Base-by-base conservation (phyloP, 768 basidiomycete species). In the Serendipita indica region DNA sequence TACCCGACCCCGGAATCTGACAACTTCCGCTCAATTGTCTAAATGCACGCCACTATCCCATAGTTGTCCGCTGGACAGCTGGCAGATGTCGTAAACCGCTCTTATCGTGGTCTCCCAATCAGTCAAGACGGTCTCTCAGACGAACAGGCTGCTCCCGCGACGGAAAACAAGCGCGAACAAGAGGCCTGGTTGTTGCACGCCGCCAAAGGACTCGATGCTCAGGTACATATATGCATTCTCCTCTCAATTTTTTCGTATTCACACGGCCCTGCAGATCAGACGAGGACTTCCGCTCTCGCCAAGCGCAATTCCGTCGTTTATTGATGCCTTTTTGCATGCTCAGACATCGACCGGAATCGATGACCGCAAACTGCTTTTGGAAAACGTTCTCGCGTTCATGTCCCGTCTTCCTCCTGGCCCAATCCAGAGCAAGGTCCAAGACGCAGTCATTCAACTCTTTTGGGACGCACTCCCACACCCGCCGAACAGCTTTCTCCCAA, bases 381-480 rank as follows among this genome's bases (percentile, higher is more conserved):
- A 88, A 69, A 77, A 78, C 43, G 60, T 79, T 5, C 67, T 88
- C 52, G 70, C 74, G 18, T 62, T 79, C 32, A 82, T 87, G 82
- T 73, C 86, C 1, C 74, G 75, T 16, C 70, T 77, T 43, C 70
- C 71, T 2, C 64, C 71, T 22, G 67, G 67, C 58, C 66, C 65
- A 3, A 69, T 54, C 64, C 60, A 60, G 72, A 60, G 63, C 33
- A 68, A 70, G 60, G 64, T 81, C 12, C 77, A 86, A 64, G 68
- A 76, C 52, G 59, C 69, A 58, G 71, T 79, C 58, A 80, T 86
- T 41, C 71, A 70, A 58, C 68, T 81, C 49, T 71, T 85, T 86
- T 88, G 82, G 73, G 80, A 83, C 61, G 88, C 88, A 68, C 77
- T 90, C 33, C 85, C 86, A 2, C 87, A 87, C 62, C 86, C 86